Percentiles rank a stretch among this genome's conserved stretches.
These are phyloP conservation scores for Xylaria bambusicola DNA, from an alignment of 495 filamentous ascomycete genomes.

Conservation along the genomic window DNA sequence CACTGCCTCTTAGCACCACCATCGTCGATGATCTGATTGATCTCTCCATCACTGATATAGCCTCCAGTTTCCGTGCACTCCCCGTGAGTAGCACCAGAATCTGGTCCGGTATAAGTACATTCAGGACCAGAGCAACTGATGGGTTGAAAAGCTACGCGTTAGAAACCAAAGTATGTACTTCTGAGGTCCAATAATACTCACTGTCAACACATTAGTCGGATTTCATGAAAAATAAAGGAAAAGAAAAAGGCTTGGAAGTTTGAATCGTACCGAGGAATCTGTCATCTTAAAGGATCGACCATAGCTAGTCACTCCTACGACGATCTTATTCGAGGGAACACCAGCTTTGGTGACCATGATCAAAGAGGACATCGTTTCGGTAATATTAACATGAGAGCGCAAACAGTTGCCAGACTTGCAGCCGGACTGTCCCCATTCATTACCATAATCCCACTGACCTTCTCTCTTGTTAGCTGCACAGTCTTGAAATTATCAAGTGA, in stretches of 20 bases:
- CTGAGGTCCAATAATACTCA: background rate
- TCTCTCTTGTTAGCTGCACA: background rate
- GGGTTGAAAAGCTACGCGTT: background rate
- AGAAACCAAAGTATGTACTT: background rate
- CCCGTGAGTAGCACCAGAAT: background rate
- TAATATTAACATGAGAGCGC: slow-evolving; percentile 45
- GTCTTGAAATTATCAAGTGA: background rate
- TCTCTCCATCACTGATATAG: slow-evolving; percentile 2
- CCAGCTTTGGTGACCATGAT: slow-evolving; percentile 56
- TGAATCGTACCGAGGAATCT: background rate
- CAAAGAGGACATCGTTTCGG: slow-evolving; percentile 43
- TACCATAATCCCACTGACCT: slow-evolving; percentile 11
- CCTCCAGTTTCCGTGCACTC: background rate
- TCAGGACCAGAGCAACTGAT: background rate
- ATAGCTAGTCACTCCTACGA: slow-evolving; percentile 44
- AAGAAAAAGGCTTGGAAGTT: background rate
- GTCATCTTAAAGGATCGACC: slow-evolving; percentile 43
- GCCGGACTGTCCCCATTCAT: slow-evolving; percentile 18
- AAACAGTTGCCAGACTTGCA: slow-evolving; percentile 44
- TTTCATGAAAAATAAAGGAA: background rate
- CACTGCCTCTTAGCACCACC: background rate
- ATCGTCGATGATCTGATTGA: background rate
- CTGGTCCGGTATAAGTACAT: background rate
- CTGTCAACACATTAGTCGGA: background rate
- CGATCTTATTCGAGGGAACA: slow-evolving; percentile 41